These are phyloP conservation scores for Coccinonectria pachysandricola DNA, from an alignment of 2,329 filamentous ascomycete genomes.

Conservation along the genomic window DNA sequence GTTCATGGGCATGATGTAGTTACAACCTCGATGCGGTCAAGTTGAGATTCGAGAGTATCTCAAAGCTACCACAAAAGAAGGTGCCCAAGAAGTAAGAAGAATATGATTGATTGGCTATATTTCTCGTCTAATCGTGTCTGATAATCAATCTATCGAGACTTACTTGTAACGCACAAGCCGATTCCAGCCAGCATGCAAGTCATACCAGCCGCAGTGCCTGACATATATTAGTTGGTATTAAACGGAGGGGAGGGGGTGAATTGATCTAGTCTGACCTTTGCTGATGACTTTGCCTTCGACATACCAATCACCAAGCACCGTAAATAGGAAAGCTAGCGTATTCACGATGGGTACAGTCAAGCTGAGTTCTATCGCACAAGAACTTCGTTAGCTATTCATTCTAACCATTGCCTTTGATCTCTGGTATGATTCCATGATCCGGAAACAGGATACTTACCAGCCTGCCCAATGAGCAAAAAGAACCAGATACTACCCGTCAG, in stretches of 20 bases:
- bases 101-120: no score
- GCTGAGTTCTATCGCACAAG: constrained; percentile 74
- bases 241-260: no score
- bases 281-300: constrained; percentile 86
- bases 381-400: no score
- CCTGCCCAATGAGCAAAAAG: constrained; percentile 84
- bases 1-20: no score
- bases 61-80: no score
- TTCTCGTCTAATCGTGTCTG: constrained; percentile 2
- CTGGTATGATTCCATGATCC: no score
- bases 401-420: no score
- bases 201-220: constrained; percentile 76
- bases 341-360: constrained; percentile 93
- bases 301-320: constrained; percentile 89
- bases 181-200: constrained; percentile 68
- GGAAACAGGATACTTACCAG: no score
- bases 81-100: no score
- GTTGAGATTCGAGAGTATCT: no score
- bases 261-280: no score
- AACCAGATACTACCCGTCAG: constrained; percentile 94
- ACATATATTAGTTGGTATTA: background rate
- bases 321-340: constrained; percentile 90
- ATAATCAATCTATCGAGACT: constrained; percentile 23
- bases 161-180: constrained; percentile 69
- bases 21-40: no score